Conservation (phyloP, 2,329 filamentous ascomycete species). For the Thielaviopsis cerberus region DNA sequence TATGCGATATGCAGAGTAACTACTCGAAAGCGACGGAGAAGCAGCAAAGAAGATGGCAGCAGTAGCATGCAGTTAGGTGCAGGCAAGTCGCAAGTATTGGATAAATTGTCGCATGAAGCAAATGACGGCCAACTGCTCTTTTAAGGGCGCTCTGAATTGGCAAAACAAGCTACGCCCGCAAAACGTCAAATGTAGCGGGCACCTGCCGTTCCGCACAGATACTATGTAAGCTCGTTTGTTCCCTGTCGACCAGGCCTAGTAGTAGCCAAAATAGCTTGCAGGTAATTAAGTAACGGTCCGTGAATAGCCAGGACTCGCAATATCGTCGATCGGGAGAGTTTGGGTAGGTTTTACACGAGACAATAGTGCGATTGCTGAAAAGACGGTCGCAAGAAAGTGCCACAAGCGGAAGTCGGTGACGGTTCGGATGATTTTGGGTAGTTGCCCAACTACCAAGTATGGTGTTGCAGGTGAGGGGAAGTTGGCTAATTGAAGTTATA, state of each 20-base stretch:
- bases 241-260: neutral
- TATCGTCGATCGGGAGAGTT: neutral
- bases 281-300: neutral
- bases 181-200: neutral
- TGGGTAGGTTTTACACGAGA: neutral
- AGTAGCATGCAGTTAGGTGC: no score
- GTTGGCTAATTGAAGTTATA: neutral
- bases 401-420: neutral
- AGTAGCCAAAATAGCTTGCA: neutral
- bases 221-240: neutral
- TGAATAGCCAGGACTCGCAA: neutral
- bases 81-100: neutral
- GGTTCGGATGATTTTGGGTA: neutral
- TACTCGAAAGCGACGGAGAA: neutral
- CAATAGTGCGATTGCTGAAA: neutral
- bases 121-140: neutral
- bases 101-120: neutral
- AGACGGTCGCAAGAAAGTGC: neutral
- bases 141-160: neutral
- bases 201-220: neutral
- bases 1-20: neutral
- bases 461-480: constrained; percentile 4
- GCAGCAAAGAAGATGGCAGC: no score
- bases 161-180: neutral
- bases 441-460: neutral